phyloP scores from a whole-genome alignment of 257 asterid genomes.

The Gentiana straminea region DNA sequence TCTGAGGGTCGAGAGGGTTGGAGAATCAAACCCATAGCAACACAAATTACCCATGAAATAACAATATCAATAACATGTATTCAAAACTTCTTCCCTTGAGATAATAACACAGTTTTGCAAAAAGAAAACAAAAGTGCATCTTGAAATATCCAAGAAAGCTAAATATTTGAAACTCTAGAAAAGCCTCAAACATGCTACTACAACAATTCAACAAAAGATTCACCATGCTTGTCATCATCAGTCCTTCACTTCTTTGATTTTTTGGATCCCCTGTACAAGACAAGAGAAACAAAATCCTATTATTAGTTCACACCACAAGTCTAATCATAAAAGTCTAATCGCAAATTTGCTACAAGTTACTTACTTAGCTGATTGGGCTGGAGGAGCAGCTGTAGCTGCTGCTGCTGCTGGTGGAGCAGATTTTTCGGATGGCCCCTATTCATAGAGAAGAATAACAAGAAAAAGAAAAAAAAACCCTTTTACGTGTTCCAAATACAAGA shows the following conservation, averaged over 20 bases:
- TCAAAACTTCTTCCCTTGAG: constrained; percentile 16
- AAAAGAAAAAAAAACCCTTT: background rate
- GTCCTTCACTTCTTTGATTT: constrained; percentile 60
- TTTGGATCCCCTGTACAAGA: constrained; percentile 48
- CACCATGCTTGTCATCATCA: constrained; percentile 2
- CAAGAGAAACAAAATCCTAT: background rate
- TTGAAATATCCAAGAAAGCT: background rate
- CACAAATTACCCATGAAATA: too few relatives aligned
- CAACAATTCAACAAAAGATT: constrained; percentile 5
- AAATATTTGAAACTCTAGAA: constrained; percentile 9
- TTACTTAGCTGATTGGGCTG: constrained; percentile 52
- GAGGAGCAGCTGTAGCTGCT: constrained; percentile 31
- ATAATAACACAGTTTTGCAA: constrained; percentile 17
- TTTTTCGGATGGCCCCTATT: constrained; percentile 68
- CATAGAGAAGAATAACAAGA: too few relatives aligned
- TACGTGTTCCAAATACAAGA: too few relatives aligned
- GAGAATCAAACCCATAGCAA: too few relatives aligned
- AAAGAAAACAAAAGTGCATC: constrained; percentile 8
- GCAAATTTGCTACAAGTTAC: constrained; percentile 11
- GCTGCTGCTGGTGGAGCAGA: constrained; percentile 37
- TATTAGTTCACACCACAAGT: too few relatives aligned
- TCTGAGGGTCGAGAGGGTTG: too few relatives aligned
- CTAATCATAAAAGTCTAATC: too few relatives aligned
- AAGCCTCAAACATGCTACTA: constrained; percentile 7
- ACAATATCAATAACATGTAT: too few relatives aligned